Percentiles rank a stretch among this genome's conserved stretches.
Evolutionary conservation across 1,284 basidiomycete genomes (phyloP).

Genomic region (Cryptococcus floricola): DNA sequence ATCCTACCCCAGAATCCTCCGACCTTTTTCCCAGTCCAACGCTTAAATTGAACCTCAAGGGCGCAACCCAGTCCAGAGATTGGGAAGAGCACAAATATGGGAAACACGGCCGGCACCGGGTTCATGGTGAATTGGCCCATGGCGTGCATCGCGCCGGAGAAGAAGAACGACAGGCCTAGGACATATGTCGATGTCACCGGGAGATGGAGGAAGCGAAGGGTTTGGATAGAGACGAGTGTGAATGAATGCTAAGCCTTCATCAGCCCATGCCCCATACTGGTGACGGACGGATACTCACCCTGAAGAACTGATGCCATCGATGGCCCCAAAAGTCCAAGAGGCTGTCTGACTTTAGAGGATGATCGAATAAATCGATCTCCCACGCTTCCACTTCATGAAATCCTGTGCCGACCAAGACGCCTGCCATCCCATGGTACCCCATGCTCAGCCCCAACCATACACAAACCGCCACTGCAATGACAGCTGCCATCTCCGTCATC

Average conservation of each 20-base stretch:
- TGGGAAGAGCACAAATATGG: constrained; percentile 37
- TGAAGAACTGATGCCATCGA: constrained; percentile 48
- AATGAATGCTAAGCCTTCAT: constrained; percentile 35
- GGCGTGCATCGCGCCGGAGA: constrained; percentile 42
- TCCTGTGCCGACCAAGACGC: constrained; percentile 17
- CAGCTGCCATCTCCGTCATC: constrained; percentile 18
- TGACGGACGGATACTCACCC: constrained; percentile 24
- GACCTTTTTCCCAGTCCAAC: constrained; percentile 36
- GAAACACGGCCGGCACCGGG: constrained; percentile 31
- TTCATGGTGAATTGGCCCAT: constrained; percentile 36
- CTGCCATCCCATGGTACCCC: constrained; percentile 38
- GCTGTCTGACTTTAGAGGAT: constrained; percentile 37
- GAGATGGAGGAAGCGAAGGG: constrained; percentile 21
- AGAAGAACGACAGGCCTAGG: constrained; percentile 36
- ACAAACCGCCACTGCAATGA: constrained; percentile 22
- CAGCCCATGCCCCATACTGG: background rate
- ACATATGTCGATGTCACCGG: constrained; percentile 20
- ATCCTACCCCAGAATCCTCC: constrained; percentile 34
- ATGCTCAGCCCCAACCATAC: constrained; percentile 32
- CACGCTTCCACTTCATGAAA: constrained; percentile 37
- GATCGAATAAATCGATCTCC: constrained; percentile 42
- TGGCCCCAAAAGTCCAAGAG: constrained; percentile 47
- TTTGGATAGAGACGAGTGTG: constrained; percentile 30
- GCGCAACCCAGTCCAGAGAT: constrained; percentile 33
- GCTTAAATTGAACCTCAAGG: constrained; percentile 33